phyloP scores from a whole-genome alignment of 2,329 filamentous ascomycete genomes.

The Pestalotiopsis sp. region DNA sequence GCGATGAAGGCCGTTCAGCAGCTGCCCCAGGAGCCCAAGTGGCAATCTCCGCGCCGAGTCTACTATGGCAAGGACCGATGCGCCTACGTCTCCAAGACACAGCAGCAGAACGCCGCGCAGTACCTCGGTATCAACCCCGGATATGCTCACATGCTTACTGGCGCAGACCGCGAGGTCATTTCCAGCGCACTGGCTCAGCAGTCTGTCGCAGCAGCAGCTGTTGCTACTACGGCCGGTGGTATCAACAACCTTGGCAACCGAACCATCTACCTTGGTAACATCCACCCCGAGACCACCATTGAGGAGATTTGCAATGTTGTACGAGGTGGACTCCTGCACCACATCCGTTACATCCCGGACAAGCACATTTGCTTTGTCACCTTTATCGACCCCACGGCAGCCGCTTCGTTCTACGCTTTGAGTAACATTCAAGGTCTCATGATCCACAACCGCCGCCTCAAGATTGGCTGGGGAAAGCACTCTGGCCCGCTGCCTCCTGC shows the following conservation, averaged over 20 bases:
- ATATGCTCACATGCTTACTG: conserved; percentile 94
- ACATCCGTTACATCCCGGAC: conserved; percentile 98
- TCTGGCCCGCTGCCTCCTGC: conserved; percentile 94
- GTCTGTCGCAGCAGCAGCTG: conserved; percentile 93
- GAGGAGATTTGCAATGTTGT: conserved; percentile 99
- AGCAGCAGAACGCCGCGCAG: conserved; percentile 98
- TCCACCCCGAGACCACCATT: conserved; percentile 97
- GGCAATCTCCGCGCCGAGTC: conserved; percentile 92
- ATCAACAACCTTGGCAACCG: conserved; percentile 97
- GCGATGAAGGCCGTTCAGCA: conserved; percentile 98
- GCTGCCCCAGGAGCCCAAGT: conserved; percentile 93
- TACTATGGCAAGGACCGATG: conserved; percentile 99
- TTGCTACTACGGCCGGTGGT: conserved; percentile 93
- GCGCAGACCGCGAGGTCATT: conserved; percentile 93
- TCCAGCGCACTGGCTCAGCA: conserved; percentile 96
- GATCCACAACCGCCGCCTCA: conserved; percentile 97
- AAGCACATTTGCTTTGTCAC: conserved; percentile 99
- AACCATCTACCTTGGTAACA: conserved; percentile 97
- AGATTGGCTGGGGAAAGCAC: conserved; percentile 99
- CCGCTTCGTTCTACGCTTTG: conserved; percentile 95
- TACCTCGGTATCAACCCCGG: conserved; percentile 96
- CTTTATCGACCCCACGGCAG: conserved; percentile 97
- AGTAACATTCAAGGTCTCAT: conserved; percentile 97
- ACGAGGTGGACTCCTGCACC: conserved; percentile 89
- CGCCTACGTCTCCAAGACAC: conserved; percentile 98